Base-by-base conservation (phyloP, 2,329 filamentous ascomycete species). In the Botrytis fragariae region DNA sequence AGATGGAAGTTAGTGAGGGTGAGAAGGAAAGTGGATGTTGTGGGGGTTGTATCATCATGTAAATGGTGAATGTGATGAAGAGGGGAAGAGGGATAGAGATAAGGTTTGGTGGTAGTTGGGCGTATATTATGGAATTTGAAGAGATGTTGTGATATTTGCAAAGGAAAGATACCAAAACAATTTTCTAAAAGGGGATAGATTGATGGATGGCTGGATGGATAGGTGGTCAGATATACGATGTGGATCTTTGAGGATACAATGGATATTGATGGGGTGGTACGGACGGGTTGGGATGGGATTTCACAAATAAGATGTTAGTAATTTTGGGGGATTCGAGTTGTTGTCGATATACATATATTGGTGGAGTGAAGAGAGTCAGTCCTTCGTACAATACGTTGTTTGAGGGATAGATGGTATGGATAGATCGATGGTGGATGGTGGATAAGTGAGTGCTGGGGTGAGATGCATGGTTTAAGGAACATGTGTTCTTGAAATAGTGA, bases 1-100 rank as follows among this genome's bases (percentile, higher is more conserved):
- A 95, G 84, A 91, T 97, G 88, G 93, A 97, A 78, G 89, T 96
- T 79, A 90, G 91, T 77, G 90, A 91, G 74, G 88, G 89, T 76
- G 87, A 90, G 78, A 84, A 87, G 79, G 89, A 88, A 60, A 73
- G 79, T 74, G 92, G 94, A 77, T 97, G 95, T 88, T 97, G 94
- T 54, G 51, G 51, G 14, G 51, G 51, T 84, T 97, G 94, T 84
- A 87, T 93, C 82, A 88, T 97, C 82, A 97, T 97, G 94, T 96
- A 90, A 90, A 69, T 62, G 64, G 37, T 48, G 51, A 64, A 12
- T 20, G 51, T 39, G 72, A 60, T 45, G n/a, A 32, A 16, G 48
- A 18, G 57, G 7, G 22, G 16, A 32, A 42, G 48, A 44, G n/a
- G 29, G 44, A 12, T 14, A 48, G 51, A 45, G 32, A 35, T n/a